Conservation (phyloP, 495 filamentous ascomycete species). For the Bryoglossum gracile region DNA sequence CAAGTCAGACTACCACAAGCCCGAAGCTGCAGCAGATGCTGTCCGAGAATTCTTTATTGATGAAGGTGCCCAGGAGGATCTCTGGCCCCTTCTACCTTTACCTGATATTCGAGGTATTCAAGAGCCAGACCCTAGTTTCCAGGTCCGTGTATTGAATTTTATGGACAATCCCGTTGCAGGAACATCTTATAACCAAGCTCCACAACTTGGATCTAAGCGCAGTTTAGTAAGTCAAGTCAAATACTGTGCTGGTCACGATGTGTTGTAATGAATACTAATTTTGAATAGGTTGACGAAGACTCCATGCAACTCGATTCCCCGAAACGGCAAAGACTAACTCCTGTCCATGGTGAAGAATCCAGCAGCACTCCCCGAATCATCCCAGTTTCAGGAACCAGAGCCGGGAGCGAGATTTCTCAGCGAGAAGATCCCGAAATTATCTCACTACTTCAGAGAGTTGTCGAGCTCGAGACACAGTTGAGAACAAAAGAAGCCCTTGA, state of each 20-base stretch:
- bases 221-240: slow-evolving; percentile 8
- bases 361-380: slow-evolving; percentile 3
- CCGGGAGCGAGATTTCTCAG: no score
- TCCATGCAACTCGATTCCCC: slow-evolving; percentile 7
- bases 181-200: background rate
- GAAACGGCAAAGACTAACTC: slow-evolving; percentile 19
- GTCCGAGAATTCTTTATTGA: slow-evolving; percentile 10
- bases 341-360: slow-evolving; percentile 5
- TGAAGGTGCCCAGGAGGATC: slow-evolving; percentile 2
- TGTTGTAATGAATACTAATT: no score
- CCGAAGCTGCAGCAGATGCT: slow-evolving; percentile 8
- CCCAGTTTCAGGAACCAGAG: no score
- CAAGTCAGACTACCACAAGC: slow-evolving; percentile 1
- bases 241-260: background rate
- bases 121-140: background rate
- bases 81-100: slow-evolving; percentile 17
- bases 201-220: slow-evolving; percentile 9
- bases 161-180: no score
- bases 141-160: no score
- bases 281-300: slow-evolving; percentile 3
- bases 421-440: no score
- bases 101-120: slow-evolving; percentile 17
- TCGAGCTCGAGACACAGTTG: slow-evolving; percentile 13
- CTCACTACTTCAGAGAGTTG: no score
- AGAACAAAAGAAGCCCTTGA: slow-evolving; percentile 8